These are phyloP conservation scores for Schrenkiella parvula DNA, from an alignment of 345 rosid genomes.

Conservation along the genomic window DNA sequence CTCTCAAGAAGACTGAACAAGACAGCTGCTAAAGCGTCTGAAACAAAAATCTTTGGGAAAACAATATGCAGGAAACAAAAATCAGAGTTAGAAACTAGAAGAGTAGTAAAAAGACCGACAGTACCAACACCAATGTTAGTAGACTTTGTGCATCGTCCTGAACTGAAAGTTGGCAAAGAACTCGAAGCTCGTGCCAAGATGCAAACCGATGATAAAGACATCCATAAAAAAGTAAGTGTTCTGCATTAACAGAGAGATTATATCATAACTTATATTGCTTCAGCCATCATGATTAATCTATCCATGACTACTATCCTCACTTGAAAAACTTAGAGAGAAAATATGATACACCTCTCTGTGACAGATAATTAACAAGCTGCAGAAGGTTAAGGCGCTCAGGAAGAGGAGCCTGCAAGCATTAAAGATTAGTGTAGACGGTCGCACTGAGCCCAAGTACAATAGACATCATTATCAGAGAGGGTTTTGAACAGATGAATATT, in stretches of 20 bases:
- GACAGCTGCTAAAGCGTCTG: constrained; percentile 38
- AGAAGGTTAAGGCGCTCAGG: constrained; percentile 58
- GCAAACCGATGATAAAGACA: background rate
- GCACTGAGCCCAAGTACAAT: constrained; percentile 70
- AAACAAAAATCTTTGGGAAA: constrained; percentile 25
- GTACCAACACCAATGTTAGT: constrained; percentile 72
- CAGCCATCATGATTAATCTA: background rate
- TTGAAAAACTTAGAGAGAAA: background rate
- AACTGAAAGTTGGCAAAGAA: constrained; percentile 57
- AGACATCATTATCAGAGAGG: background rate
- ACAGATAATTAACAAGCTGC: constrained; percentile 67
- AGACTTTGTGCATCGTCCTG: constrained; percentile 74
- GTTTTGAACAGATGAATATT: background rate
- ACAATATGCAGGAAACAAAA: constrained; percentile 30
- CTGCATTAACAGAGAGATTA: background rate
- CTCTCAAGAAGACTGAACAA: constrained; percentile 41
- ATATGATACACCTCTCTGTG: constrained; percentile 5
- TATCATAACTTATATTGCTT: background rate
- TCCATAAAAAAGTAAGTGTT: background rate
- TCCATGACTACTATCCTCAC: background rate
- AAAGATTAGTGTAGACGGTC: constrained; percentile 70
- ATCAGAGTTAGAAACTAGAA: constrained; percentile 41
- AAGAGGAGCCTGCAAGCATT: constrained; percentile 70
- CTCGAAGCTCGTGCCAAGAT: constrained; percentile 54
- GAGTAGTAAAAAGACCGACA: constrained; percentile 46